These are phyloP conservation scores for Endocladia muricata DNA, from an alignment of 31 red algal species.

Conservation along the genomic window DNA sequence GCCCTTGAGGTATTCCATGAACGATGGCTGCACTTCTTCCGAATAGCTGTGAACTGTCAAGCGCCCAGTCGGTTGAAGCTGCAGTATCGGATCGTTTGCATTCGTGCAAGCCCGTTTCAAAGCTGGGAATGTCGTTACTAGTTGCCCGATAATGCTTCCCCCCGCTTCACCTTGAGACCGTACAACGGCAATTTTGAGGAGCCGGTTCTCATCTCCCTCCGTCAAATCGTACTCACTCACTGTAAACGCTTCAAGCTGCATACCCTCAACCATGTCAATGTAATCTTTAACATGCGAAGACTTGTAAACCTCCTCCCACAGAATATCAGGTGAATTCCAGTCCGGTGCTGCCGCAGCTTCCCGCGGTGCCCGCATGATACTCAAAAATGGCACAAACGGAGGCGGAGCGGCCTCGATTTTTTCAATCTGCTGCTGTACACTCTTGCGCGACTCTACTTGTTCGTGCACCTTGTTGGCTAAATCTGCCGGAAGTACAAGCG, in stretches of 20 bases:
- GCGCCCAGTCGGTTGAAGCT: slow-evolving; percentile 22
- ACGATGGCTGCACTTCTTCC: slow-evolving; percentile 61
- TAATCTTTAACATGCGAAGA: slow-evolving; percentile 49
- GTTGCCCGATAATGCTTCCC: slow-evolving; percentile 27
- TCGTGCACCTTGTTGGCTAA: slow-evolving; percentile 29
- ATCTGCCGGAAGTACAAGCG: slow-evolving; percentile 55
- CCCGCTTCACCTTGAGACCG: background rate
- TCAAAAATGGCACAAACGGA: slow-evolving; percentile 64
- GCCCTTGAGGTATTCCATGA: slow-evolving; percentile 70
- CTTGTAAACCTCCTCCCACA: slow-evolving; percentile 70
- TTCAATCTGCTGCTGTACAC: slow-evolving; percentile 40
- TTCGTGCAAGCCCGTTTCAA: slow-evolving; percentile 33
- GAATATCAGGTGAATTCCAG: slow-evolving; percentile 47
- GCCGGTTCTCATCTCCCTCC: slow-evolving; percentile 45
- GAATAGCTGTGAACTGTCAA: slow-evolving; percentile 41
- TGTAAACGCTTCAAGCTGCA: slow-evolving; percentile 54
- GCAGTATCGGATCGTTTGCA: slow-evolving; percentile 29
- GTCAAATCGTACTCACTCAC: slow-evolving; percentile 65
- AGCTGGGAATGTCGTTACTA: slow-evolving; percentile 47
- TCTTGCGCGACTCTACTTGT: slow-evolving; percentile 16
- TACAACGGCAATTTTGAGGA: slow-evolving; percentile 51
- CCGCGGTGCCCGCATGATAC: slow-evolving; percentile 37
- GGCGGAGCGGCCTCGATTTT: slow-evolving; percentile 41
- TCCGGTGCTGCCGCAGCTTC: slow-evolving; percentile 37
- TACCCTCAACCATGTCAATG: slow-evolving; percentile 31